phyloP scores from a whole-genome alignment of 345 rosid genomes.

The Aurinia saxatilis region DNA sequence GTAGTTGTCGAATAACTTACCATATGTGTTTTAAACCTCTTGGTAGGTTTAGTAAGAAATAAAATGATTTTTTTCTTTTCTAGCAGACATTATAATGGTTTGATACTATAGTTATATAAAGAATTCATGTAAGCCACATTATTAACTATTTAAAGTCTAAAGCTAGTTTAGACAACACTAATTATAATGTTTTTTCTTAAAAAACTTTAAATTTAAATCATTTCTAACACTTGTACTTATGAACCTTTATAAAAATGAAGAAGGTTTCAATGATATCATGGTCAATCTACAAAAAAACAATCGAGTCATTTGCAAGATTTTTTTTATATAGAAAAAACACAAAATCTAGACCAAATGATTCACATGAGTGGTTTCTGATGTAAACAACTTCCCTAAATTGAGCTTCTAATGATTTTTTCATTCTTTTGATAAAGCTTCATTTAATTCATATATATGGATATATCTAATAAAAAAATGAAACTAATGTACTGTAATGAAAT shows the following conservation, averaged over 20 bases:
- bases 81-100: too few species aligned
- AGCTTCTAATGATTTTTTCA: neutral
- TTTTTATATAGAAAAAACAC: neutral
- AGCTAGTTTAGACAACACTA: neutral
- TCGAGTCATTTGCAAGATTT: neutral
- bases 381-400: slow-evolving; percentile 2
- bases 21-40: too few species aligned
- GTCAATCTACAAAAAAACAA: neutral
- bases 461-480: neutral
- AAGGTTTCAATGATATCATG: neutral
- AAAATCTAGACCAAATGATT: slow-evolving; percentile 3
- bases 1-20: too few species aligned
- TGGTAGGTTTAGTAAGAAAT: too few species aligned
- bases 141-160: neutral
- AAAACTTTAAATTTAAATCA: neutral
- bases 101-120: neutral
- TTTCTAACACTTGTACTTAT: neutral
- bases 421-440: neutral
- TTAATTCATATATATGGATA: neutral
- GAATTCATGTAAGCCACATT: neutral
- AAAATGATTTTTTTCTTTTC: too few species aligned
- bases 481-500: neutral
- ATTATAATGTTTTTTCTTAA: neutral
- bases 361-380: slow-evolving; percentile 8
- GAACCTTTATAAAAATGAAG: neutral